phyloP scores from a whole-genome alignment of 2,329 filamentous ascomycete genomes.

The Colletotrichum gloeosporioides region DNA sequence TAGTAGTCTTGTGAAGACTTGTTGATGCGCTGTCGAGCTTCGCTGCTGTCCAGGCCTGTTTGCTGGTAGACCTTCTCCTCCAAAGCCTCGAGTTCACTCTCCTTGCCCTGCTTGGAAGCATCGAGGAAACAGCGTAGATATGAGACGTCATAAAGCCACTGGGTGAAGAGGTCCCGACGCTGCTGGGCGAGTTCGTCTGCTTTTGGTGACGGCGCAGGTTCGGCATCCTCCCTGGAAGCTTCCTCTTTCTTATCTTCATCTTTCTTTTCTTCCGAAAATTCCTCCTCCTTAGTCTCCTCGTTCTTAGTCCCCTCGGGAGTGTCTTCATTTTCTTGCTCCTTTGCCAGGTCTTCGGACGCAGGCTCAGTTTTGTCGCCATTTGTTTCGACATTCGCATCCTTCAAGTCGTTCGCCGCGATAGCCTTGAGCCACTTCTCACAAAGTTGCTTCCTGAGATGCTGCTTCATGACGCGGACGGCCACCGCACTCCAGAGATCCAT shows the following conservation, averaged over 20 bases:
- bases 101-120: conserved; percentile 24
- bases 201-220: conserved; percentile 2
- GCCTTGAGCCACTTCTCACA: conserved; percentile 51
- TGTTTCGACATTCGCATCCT: conserved; percentile 5
- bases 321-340: conserved; percentile 16
- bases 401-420: conserved; percentile 34
- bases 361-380: conserved; percentile 10
- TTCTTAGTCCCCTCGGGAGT: conserved; percentile 9
- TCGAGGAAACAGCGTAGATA: conserved; percentile 55
- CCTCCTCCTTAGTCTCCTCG: conserved; percentile 9
- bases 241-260: conserved; percentile 18
- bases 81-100: conserved; percentile 46
- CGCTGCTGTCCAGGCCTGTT: conserved; percentile 51
- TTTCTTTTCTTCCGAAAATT: conserved; percentile 11
- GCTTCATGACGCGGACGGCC: conserved; percentile 69
- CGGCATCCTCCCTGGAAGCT: conserved; percentile 1
- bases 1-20: conserved; percentile 79
- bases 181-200: conserved; percentile 28
- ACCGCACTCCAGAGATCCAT: conserved; percentile 81
- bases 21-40: conserved; percentile 57
- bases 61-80: conserved; percentile 49
- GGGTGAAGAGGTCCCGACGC: conserved; percentile 55
- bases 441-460: conserved; percentile 56
- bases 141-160: conserved; percentile 67
- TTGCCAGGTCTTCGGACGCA: conserved; percentile 18